Evolutionary conservation across 495 filamentous ascomycete genomes (phyloP).

Genomic region (Parathielavia hyrcaniae): DNA sequence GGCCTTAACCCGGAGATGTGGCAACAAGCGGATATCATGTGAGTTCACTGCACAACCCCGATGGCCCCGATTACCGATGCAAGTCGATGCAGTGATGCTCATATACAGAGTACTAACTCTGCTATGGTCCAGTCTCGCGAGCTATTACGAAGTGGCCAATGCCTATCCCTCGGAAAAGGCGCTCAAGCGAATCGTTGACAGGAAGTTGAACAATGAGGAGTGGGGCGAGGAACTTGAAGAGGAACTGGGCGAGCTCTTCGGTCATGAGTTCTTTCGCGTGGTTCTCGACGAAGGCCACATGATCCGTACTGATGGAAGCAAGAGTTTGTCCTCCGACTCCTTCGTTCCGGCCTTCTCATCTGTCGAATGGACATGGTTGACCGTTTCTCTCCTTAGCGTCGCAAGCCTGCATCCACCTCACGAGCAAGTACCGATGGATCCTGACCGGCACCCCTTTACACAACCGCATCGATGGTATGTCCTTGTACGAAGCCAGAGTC

Average conservation of each 20-base stretch:
- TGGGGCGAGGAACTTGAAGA: neutral
- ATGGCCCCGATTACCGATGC: too few species aligned
- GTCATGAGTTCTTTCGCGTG: neutral
- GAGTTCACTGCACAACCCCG: too few species aligned
- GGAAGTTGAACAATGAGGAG: neutral
- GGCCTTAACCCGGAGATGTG: neutral
- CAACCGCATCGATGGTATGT: neutral
- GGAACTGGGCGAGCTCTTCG: neutral
- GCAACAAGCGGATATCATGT: neutral
- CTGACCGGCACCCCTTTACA: neutral
- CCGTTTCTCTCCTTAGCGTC: too few species aligned
- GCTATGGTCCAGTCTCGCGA: neutral
- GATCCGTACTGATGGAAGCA: neutral
- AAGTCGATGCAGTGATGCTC: neutral
- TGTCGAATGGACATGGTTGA: too few species aligned
- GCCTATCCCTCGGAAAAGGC: neutral
- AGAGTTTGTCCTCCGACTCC: neutral
- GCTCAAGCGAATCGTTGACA: neutral
- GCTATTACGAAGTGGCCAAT: neutral
- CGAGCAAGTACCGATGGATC: conserved; percentile 13
- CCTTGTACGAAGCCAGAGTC: too few species aligned
- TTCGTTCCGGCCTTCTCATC: neutral
- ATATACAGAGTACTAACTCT: neutral
- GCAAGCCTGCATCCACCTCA: neutral
- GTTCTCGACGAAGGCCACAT: conserved; percentile 9